phyloP scores from a whole-genome alignment of 345 rosid species.

The Salix brachista region DNA sequence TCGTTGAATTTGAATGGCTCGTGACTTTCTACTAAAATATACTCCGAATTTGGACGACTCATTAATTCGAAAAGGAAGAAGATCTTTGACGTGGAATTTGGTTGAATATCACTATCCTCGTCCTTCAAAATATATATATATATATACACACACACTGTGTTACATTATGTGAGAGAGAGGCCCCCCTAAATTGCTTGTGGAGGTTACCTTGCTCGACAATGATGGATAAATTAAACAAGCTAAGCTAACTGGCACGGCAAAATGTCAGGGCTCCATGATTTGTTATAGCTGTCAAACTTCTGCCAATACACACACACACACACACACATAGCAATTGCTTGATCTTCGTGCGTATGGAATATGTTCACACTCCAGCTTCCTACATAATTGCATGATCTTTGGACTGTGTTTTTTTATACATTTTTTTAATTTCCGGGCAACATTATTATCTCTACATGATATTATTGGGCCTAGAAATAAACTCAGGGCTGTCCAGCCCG shows the following conservation, averaged over 20 bases:
- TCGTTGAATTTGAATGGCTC: slow-evolving; percentile 3
- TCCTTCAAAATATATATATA: background rate
- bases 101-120: slow-evolving; percentile 13
- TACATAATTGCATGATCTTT: no score
- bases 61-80: background rate
- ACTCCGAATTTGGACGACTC: background rate
- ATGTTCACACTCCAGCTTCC: no score
- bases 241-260: slow-evolving; percentile 17
- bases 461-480: no score
- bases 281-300: background rate
- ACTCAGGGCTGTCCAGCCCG: no score
- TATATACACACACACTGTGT: no score
- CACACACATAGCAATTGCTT: no score
- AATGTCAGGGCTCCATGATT: background rate
- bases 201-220: background rate
- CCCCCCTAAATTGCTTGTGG: background rate
- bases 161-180: background rate
- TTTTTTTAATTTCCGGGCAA: no score
- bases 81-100: slow-evolving; percentile 9
- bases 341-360: no score
- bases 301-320: no score
- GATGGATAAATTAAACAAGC: background rate
- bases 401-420: no score
- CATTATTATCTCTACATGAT: no score
- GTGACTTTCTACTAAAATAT: background rate